Percentiles rank a stretch among this genome's conserved stretches.
Conservation (phyloP, 192 early-diverging fungal species). For the Spizellomyces punctatus region DNA sequence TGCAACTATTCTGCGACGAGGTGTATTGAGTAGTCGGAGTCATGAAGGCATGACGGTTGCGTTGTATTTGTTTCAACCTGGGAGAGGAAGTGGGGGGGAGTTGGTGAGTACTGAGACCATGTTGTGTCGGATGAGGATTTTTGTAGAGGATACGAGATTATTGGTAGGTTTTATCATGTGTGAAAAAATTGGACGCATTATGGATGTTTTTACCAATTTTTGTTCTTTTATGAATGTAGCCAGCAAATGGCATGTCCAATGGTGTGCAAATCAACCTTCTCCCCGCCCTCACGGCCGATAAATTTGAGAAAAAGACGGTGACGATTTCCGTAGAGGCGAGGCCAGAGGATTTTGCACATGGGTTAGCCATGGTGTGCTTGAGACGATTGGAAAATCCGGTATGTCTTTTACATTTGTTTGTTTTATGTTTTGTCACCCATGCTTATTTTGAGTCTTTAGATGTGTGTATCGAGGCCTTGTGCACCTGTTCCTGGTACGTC, state of each 20-base stretch:
- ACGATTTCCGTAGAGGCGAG: constrained; percentile 13
- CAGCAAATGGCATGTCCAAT: constrained; percentile 21
- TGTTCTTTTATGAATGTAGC: constrained; percentile 4
- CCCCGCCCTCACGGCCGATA: constrained; percentile 23
- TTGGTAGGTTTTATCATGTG: constrained; percentile 5
- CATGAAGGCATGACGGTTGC: constrained; percentile 22
- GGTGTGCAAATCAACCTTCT: constrained; percentile 33
- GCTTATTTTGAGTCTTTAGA: no score
- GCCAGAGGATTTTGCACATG: constrained; percentile 17
- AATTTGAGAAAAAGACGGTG: constrained; percentile 14
- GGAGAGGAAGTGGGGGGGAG: neutral
- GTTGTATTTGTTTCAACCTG: constrained; percentile 20
- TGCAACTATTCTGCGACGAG: constrained; percentile 9
- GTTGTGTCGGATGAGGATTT: constrained; percentile 27
- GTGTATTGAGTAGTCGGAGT: constrained; percentile 23
- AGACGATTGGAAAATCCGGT: constrained; percentile 17
- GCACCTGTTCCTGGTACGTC: no score
- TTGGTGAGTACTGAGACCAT: constrained; percentile 25
- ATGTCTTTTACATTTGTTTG: neutral
- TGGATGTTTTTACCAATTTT: neutral
- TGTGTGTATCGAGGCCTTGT: no score
- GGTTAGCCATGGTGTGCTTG: constrained; percentile 32
- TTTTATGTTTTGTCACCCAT: no score
- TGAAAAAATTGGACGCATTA: no score
- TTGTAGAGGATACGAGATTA: constrained; percentile 18